Evolutionary conservation across 805 yeast genomes (phyloP).

Genomic region (Saccharomycopsis fibuligera): DNA sequence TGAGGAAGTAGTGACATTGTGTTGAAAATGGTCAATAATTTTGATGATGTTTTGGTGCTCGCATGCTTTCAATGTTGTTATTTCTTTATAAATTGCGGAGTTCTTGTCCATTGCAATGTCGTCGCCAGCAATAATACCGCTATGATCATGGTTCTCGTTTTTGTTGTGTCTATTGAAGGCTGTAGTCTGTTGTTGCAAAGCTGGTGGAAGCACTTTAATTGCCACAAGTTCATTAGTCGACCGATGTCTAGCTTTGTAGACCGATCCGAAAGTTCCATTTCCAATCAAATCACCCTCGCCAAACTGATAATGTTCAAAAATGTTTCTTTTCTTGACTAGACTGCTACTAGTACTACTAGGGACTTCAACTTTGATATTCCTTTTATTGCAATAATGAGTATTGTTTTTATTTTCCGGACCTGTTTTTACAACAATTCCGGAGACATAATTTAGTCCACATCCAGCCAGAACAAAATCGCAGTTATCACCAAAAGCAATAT

Average conservation of each 20-base stretch:
- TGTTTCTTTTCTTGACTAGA: not conserved
- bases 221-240: conserved; percentile 6
- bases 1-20: not conserved
- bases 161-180: too few species aligned
- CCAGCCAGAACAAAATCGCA: too few species aligned
- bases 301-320: conserved; percentile 11
- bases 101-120: too few species aligned
- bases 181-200: not conserved
- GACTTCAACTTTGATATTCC: too few species aligned
- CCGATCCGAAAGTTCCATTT: conserved; percentile 12
- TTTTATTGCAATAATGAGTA: too few species aligned
- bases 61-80: conserved; percentile 8
- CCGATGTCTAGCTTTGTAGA: conserved; percentile 4
- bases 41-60: conserved; percentile 15
- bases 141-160: too few species aligned
- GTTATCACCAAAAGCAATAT: not conserved
- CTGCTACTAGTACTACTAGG: not conserved
- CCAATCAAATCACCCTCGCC: conserved; percentile 8
- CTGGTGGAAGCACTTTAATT: conserved; percentile 2
- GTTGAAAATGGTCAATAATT: conserved; percentile 9
- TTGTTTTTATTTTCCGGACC: not conserved
- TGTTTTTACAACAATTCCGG: too few species aligned
- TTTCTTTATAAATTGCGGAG: conserved; percentile 5
- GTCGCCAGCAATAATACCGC: too few species aligned
- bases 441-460: too few species aligned